Evolutionary conservation across 2,329 filamentous ascomycete genomes (phyloP), one percentile per base, ranked within the genome.

Genomic region (Allantophomopsis cytisporea): DNA sequence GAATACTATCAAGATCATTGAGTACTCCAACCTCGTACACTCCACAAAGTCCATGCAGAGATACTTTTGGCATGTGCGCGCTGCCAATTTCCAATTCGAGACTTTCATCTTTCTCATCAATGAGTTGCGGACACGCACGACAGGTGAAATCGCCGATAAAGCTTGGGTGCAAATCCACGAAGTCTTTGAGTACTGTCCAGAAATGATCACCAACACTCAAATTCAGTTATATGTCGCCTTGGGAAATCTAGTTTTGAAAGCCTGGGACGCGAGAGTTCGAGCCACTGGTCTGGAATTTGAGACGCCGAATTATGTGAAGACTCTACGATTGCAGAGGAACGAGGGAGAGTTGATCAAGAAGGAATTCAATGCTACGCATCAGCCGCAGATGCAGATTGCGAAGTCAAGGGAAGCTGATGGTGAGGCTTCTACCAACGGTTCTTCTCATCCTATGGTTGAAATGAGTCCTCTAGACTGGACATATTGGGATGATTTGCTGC

Each of bases 1-100:
- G 11, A 43, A 61, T 28, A 51, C 61, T 17, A 47, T 55, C 15
- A 61, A 60, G 36, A 60, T 60, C 30, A 39, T 50, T 40, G 54
- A 52, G 47, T 62, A 50, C 48, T 60, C 59, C 38, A 49, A 47
- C 14, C 39, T 54, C 6, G 51, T 51, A 12, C 50, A 56, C 36
- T 50, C 50, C 1, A 49, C 52, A 12, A 45, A 51, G 31, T 41
- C 42, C 3, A 41, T 57, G 4, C 48, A 52, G 35, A 49, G 50
- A 15, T 60, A 50, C 38, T 41, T 51, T 5, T 61, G 59, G 58
- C 55, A 60, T 37, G 49, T 54, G 18, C 23, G 23, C 8, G 48
- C 50, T 15, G 45, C 48, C 3, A 54, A 59, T 39, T 60, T 60
- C 39, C 52, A 58, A 41, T 47, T 58, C 8, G 53, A 57, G 40